These are phyloP conservation scores for Hevea brasiliensis DNA, from an alignment of 345 rosid genomes.

Conservation along the genomic window DNA sequence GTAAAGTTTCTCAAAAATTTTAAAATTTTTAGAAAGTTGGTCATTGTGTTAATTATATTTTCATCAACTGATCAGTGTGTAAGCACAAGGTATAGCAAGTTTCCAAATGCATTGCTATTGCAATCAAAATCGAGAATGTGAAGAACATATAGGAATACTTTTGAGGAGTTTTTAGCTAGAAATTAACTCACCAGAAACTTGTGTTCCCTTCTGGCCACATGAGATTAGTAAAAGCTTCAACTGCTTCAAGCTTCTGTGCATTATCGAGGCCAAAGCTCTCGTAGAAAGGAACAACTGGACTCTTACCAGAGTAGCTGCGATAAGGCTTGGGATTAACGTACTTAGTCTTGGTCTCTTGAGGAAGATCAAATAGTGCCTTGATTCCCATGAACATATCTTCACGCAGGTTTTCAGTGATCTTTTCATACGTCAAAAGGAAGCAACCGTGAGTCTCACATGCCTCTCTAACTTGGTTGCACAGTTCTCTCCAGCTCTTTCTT, in stretches of 20 bases:
- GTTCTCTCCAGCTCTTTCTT: conserved; percentile 18
- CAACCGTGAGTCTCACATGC: conserved; percentile 44
- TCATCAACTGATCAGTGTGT: too few species aligned
- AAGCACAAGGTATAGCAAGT: too few species aligned
- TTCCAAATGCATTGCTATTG: too few species aligned
- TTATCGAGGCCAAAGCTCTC: conserved; percentile 47
- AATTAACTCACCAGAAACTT: conserved; percentile 32
- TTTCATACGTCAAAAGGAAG: conserved; percentile 28
- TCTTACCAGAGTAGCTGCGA: conserved; percentile 34
- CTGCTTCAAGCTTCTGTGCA: conserved; percentile 14
- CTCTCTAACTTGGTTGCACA: conserved; percentile 37
- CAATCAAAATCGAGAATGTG: too few species aligned
- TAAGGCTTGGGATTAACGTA: conserved; percentile 38
- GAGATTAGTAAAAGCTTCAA: conserved; percentile 37
- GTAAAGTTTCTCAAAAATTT: too few species aligned
- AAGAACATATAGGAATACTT: too few species aligned
- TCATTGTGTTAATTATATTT: too few species aligned
- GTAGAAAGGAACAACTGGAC: conserved; percentile 30
- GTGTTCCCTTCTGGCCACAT: conserved; percentile 53
- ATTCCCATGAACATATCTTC: conserved; percentile 27
- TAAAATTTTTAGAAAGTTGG: too few species aligned
- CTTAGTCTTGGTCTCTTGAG: conserved; percentile 39
- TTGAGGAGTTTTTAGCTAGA: too few species aligned
- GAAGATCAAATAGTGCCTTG: conserved; percentile 41
- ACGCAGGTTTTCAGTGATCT: conserved; percentile 10